Conservation (phyloP, 192 early-diverging fungal genomes). For the Coemansia sp. region DNA sequence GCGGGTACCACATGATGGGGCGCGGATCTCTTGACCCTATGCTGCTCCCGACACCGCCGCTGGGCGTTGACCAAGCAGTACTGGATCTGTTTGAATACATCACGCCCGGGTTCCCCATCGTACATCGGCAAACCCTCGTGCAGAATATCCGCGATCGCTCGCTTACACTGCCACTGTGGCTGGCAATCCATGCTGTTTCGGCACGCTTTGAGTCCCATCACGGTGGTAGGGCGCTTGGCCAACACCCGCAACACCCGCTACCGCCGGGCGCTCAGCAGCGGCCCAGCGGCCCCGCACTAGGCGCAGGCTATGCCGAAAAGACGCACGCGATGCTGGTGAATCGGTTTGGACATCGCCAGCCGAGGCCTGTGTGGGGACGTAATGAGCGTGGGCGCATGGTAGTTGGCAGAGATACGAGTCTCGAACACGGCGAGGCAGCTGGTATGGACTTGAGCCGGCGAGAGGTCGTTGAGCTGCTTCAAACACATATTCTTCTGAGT, state of each 20-base stretch:
- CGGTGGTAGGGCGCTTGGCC: neutral
- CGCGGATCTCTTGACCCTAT: constrained; percentile 30
- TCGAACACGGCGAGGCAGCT: constrained; percentile 11
- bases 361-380: constrained; percentile 19
- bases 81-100: constrained; percentile 44
- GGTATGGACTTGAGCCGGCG: constrained; percentile 17
- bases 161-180: constrained; percentile 46
- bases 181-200: constrained; percentile 48
- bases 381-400: constrained; percentile 21
- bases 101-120: constrained; percentile 34
- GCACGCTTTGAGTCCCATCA: constrained; percentile 37
- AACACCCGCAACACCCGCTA: constrained; percentile 1
- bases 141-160: constrained; percentile 40
- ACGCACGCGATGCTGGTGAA: constrained; percentile 41
- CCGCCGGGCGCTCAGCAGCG: neutral
- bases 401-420: constrained; percentile 6
- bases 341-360: constrained; percentile 27
- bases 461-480: constrained; percentile 40
- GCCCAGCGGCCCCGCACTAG: constrained; percentile 11
- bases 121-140: constrained; percentile 48
- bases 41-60: constrained; percentile 32
- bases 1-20: neutral
- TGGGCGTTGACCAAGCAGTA: constrained; percentile 51
- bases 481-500: constrained; percentile 41
- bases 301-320: constrained; percentile 45